Base-by-base conservation (phyloP, 164 flowering plant genomes). In the Magnolia kwangsiensis region DNA sequence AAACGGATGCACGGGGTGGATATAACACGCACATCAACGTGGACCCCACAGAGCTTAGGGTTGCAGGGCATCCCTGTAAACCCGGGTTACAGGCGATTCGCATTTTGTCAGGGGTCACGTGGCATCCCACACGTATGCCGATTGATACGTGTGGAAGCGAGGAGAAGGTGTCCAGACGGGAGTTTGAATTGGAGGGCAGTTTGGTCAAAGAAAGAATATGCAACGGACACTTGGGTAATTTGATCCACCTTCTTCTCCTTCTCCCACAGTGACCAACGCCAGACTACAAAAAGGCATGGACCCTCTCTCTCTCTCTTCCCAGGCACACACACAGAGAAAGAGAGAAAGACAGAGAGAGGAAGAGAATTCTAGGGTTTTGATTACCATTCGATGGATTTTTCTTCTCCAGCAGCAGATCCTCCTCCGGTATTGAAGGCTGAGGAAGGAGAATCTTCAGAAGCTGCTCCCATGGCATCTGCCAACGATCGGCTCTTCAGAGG, bases 401-500 rank as follows among this genome's bases (percentile, higher is more conserved):
- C 90, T 3, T 87, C 90, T 5, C 82, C 90, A 27, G 89, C 86
- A 63, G 37, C 71, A 4, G 77, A 75, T 50, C 63, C 72, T 51
- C 71, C 77, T 51, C 91, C 83, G 3, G 83, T 76, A 18, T 49
- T 81, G 80, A 88, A 88, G 75, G 61, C 82, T 37, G 92, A 87
- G 78, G 75, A 21, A 3, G 87, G 78, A 19, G 90, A 84, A 76
- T 73, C 74, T 27, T 80, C 88, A 21, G 92, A 84, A 83, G 81
- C 86, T 19, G 83, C 67, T 63, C 51, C 78, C n/a, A 20, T 64
- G 13, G 61, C 61, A 11, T 11, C 18, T 64, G 82, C 81, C 19
- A 83, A 76, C 63, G 87, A 89, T 80, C 87, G 87, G 79, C 69
- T 87, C 8, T 82, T 88, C 29, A 88, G 87, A 77, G 83, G 94